A percentile compares a stretch with the other conserved stretches of the same genome.
phyloP scores from a whole-genome alignment of 2,329 filamentous ascomycete species.

The Raffaelea deltoideospora region DNA sequence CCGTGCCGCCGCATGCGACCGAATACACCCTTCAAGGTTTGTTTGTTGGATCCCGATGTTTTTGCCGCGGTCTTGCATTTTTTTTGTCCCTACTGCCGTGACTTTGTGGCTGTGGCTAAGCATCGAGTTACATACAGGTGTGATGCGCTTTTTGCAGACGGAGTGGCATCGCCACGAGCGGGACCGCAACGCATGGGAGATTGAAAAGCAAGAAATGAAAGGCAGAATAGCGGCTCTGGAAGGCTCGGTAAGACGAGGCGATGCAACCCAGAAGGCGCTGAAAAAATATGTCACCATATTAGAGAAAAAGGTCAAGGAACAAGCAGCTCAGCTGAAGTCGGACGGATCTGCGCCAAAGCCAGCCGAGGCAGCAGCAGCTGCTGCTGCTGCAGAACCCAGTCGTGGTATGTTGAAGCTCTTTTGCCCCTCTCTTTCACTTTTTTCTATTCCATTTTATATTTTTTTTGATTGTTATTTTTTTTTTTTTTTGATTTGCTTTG shows the following conservation, averaged over 20 bases:
- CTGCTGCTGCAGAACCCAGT: too few relatives aligned
- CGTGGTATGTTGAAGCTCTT: too few relatives aligned
- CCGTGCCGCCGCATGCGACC: constrained; percentile 40
- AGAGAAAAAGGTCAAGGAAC: constrained; percentile 74
- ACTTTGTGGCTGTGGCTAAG: not conserved
- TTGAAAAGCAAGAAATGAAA: constrained; percentile 98
- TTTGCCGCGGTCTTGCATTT: not conserved
- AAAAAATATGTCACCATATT: constrained; percentile 84
- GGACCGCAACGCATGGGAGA: constrained; percentile 96
- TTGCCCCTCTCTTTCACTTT: too few relatives aligned
- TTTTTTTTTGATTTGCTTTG: too few relatives aligned
- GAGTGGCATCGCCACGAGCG: constrained; percentile 99
- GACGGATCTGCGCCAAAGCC: constrained; percentile 22
- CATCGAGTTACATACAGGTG: constrained; percentile 39
- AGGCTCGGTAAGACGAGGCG: constrained; percentile 72
- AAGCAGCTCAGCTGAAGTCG: constrained; percentile 54
- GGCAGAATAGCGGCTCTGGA: constrained; percentile 89
- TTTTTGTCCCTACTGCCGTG: not conserved
- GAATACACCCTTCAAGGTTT: constrained; percentile 46
- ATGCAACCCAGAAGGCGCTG: constrained; percentile 75
- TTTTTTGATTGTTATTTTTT: too few relatives aligned
- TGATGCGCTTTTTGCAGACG: constrained; percentile 98
- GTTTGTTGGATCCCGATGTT: not conserved
- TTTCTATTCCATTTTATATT: too few relatives aligned
- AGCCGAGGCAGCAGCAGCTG: constrained; percentile 27